Percentiles rank a stretch among this genome's conserved stretches.
Conservation (phyloP, 805 yeast species). For the Kodamaea sagamina region DNA sequence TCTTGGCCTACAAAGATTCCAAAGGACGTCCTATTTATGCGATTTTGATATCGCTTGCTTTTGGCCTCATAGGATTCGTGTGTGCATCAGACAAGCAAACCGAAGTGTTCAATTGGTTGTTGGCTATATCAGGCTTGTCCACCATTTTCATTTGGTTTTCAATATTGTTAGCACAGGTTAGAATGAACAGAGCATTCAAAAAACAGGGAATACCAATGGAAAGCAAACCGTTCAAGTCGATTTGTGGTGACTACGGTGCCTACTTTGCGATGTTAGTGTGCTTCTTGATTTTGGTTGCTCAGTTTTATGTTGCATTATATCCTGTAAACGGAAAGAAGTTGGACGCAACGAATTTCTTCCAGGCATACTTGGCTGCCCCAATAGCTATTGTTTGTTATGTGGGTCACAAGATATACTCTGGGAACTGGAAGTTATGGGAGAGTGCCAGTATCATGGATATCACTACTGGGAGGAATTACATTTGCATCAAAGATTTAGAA, state of each 20-base stretch:
- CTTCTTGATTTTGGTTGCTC: constrained; percentile 39
- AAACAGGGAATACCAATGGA: constrained; percentile 48
- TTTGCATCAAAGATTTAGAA: background rate
- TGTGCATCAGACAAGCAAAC: constrained; percentile 60
- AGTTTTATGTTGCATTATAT: constrained; percentile 42
- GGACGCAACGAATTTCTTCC: constrained; percentile 21
- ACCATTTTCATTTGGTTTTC: constrained; percentile 82
- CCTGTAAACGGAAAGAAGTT: constrained; percentile 34
- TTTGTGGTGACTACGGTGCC: constrained; percentile 41
- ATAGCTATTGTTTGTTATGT: constrained; percentile 22
- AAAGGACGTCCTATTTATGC: constrained; percentile 49
- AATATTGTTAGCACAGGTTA: constrained; percentile 63
- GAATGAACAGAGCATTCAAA: constrained; percentile 59
- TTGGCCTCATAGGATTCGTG: constrained; percentile 60
- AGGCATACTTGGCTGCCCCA: constrained; percentile 26
- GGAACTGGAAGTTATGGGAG: constrained; percentile 19
- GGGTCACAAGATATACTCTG: constrained; percentile 29
- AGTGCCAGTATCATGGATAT: constrained; percentile 15
- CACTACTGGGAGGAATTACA: constrained; percentile 21
- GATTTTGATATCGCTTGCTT: constrained; percentile 50
- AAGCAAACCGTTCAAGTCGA: constrained; percentile 36
- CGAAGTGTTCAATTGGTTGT: constrained; percentile 69
- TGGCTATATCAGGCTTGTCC: constrained; percentile 74
- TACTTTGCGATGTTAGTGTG: constrained; percentile 32
- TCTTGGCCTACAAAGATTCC: constrained; percentile 47